These are phyloP conservation scores for Pestalotiopsis sp. DNA, from an alignment of 2,329 filamentous ascomycete species.

Conservation along the genomic window DNA sequence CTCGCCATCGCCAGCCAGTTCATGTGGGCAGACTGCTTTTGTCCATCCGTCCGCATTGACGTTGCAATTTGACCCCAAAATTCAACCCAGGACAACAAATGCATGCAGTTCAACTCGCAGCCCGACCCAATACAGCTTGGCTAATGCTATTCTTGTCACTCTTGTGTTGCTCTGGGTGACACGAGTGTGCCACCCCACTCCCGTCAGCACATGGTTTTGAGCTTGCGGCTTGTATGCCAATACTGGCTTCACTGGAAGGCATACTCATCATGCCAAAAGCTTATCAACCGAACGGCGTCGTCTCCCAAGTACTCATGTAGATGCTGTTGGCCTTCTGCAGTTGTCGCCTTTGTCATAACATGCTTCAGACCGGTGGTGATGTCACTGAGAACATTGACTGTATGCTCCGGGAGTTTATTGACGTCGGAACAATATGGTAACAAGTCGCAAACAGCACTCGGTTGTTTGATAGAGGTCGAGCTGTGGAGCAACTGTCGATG, in stretches of 20 bases:
- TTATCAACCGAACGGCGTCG: conserved; percentile 27
- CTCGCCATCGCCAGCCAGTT: neutral
- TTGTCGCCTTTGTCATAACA: conserved; percentile 27
- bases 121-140: neutral
- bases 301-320: conserved; percentile 28
- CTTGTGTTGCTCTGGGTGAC: no score
- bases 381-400: conserved; percentile 35
- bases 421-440: conserved; percentile 36
- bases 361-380: conserved; percentile 32
- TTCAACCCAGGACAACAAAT: no score
- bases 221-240: neutral
- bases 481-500: conserved; percentile 30
- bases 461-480: conserved; percentile 12
- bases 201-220: neutral
- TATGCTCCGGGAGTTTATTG: conserved; percentile 28
- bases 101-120: neutral
- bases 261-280: conserved; percentile 32
- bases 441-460: conserved; percentile 27
- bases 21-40: neutral
- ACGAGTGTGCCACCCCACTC: neutral
- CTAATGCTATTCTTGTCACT: neutral
- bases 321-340: conserved; percentile 22
- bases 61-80: neutral
- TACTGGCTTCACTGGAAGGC: conserved; percentile 22
- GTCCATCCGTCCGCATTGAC: neutral